Base-by-base conservation (phyloP, 768 basidiomycete genomes). In the Trametes meyenii region DNA sequence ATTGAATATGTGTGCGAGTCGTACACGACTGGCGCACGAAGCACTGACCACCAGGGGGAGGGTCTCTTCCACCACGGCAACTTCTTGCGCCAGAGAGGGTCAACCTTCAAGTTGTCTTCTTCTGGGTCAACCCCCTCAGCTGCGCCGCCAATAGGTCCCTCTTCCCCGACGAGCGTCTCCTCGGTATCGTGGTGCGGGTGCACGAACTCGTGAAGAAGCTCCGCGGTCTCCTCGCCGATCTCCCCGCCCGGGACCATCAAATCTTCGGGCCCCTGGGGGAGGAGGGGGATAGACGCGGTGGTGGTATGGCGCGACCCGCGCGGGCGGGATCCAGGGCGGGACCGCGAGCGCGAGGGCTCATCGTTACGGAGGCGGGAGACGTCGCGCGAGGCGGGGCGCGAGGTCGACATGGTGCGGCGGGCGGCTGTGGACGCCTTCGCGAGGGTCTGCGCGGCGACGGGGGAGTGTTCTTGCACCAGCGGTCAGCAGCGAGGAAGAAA, bases 31-130 rank as follows among this genome's bases (percentile, higher is more conserved):
- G n/a, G 38, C 33, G 43, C 35, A 48, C 29, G 39, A 33, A 29
- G 11, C 14, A 75, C 84, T 66, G 64, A 91, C 92, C 90, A 92
- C 75, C 78, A 81, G 0, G 89, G 80, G 0, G 90, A 90, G 3
- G 91, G 89, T 43, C 81, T 76, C 74, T 78, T 90, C 83, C 87
- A 92, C 90, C 90, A 92, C 3, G 89, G 86, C 48, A 80, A 76
- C 3, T 42, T 64, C 59, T 71, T 67, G 62, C 73, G 62, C 64
- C 67, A 55, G 16, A 69, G 56, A 51, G 50, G 60, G 39, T 66
- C 68, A 35, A 52, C 38, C 11, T 61, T 64, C 39, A 66, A 63
- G 21, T 66, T 61, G n/a, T 71, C 60, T 46, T 71, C 60, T 50
- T 70, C 61, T 38, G 70, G 63, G 55, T 62, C 46, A 38, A 63